A percentile compares a stretch with the other conserved stretches of the same genome.
These are phyloP conservation scores for Pseudodiploospora longispora DNA, from an alignment of 2,329 filamentous ascomycete species.

Conservation along the genomic window DNA sequence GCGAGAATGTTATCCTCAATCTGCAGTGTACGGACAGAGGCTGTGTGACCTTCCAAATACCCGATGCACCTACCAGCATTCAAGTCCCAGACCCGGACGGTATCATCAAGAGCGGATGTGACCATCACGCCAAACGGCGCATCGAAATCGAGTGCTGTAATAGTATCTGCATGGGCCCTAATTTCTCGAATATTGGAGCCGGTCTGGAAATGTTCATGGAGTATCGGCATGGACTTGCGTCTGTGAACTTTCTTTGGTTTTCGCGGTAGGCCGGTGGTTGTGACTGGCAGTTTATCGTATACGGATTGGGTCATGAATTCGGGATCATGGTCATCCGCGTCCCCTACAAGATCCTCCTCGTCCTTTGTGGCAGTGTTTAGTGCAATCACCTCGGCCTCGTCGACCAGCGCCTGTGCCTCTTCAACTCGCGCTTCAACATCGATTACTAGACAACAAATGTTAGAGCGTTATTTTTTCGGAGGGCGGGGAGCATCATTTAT, in stretches of 20 bases:
- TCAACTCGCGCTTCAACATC: conserved; percentile 56
- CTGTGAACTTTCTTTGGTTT: conserved; percentile 49
- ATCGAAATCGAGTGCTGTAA: conserved; percentile 92
- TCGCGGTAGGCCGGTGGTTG: conserved; percentile 38
- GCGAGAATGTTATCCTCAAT: conserved; percentile 94
- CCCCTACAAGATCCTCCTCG: conserved; percentile 45
- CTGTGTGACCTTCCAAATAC: conserved; percentile 84
- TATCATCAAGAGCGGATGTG: conserved; percentile 85
- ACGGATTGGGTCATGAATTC: conserved; percentile 97
- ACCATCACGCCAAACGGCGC: conserved; percentile 95
- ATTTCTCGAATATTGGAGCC: conserved; percentile 84
- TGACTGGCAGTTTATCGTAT: conserved; percentile 77
- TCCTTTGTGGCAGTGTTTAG: conserved; percentile 43
- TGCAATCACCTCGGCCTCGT: conserved; percentile 50
- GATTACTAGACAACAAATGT: conserved; percentile 40
- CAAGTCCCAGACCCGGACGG: conserved; percentile 91
- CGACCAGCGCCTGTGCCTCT: conserved; percentile 50
- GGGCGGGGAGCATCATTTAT: not conserved
- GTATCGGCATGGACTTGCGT: conserved; percentile 81
- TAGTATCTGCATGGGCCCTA: conserved; percentile 76
- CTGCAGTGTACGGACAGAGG: conserved; percentile 85
- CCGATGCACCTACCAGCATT: conserved; percentile 91
- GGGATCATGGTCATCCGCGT: conserved; percentile 38
- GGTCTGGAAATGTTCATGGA: conserved; percentile 91
- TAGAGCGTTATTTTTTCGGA: conserved; percentile 15